Base-by-base conservation (phyloP, 2,329 filamentous ascomycete species). In the Paracoccidioides brasiliensis region DNA sequence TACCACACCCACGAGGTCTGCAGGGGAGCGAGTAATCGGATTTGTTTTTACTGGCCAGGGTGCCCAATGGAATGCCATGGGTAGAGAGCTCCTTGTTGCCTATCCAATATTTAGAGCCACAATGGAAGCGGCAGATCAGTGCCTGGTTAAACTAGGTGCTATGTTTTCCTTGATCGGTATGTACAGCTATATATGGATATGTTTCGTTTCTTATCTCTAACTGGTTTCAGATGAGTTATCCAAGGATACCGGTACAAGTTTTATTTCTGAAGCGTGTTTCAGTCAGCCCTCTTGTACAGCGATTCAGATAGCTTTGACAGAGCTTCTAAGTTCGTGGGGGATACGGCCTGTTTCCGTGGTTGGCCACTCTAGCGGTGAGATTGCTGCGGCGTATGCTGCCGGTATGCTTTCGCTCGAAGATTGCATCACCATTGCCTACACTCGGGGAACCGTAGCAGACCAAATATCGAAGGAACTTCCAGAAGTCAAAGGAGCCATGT, bases 11-110 rank as follows among this genome's bases (percentile, higher is more conserved):
- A 9, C 32, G 43, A 22, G 43, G 6, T 28, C 43, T 28, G 43
- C 30, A 15, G 43, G 8, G 9, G 43, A 52, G 3, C 59, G 57
- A 4, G 37, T 56, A 12, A 43, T 71, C 6, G 65, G 59, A 9
- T 72, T 70, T 53, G 62, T 71, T n/a, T 72, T 72, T 55, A 71
- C 69, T 3, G 70, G 70, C 0, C 70, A 72, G 52, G 70, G 70
- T 4, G 69, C 70, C 12, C 69, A 72, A 43, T 71, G 67, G 55
- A 56, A 61, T 42, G 55, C 55, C 1, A 72, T 72, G 70, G 70
- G 70, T 0, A 56, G 59, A 28, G 63, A 67, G n/a, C 62, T 70
- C 5, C 51, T 66, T 46, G 12, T 40, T 5, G 55, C 59, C 4
- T 65, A 65, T n/a, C 62, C 64, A 0, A 35, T 63, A 4, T 66